Evolutionary conservation across 1,284 basidiomycete genomes (phyloP).

Genomic region (Ganoderma leucocontextum): DNA sequence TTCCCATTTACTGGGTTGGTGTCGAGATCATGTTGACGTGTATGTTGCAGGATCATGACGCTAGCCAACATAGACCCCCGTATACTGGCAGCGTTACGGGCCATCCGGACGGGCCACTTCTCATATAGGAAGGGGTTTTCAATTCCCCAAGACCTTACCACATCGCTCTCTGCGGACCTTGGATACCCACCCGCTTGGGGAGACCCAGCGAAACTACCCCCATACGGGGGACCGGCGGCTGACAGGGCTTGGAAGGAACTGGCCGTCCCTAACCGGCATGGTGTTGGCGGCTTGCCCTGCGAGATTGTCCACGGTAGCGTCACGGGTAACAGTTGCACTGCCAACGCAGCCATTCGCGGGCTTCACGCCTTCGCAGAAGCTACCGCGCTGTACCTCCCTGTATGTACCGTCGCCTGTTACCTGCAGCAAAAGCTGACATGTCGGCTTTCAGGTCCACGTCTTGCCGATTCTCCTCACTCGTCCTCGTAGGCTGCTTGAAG

Average conservation of each 20-base stretch:
- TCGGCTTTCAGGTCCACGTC: slow-evolving; percentile 63
- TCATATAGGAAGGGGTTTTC: slow-evolving; percentile 59
- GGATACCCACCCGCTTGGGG: slow-evolving; percentile 70
- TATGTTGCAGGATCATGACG: slow-evolving; percentile 61
- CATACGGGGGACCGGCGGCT: slow-evolving; percentile 62
- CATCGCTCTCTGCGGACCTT: slow-evolving; percentile 58
- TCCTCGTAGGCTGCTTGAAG: slow-evolving; percentile 59
- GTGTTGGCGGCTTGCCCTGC: slow-evolving; percentile 76
- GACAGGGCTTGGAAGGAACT: slow-evolving; percentile 61
- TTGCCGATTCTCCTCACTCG: slow-evolving; percentile 68
- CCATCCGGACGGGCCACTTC: slow-evolving; percentile 61
- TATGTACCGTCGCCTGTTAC: slow-evolving; percentile 38
- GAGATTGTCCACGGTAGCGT: slow-evolving; percentile 71
- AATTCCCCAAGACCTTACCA: slow-evolving; percentile 49
- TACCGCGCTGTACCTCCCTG: slow-evolving; percentile 72
- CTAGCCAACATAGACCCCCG: slow-evolving; percentile 73
- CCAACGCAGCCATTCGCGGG: slow-evolving; percentile 63
- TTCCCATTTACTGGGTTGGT: not conserved
- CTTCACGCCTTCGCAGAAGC: slow-evolving; percentile 67
- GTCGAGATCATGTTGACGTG: not conserved
- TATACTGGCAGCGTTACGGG: slow-evolving; percentile 60
- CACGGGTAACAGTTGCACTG: slow-evolving; percentile 62
- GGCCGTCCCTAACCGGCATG: slow-evolving; percentile 56
- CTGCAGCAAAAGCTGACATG: slow-evolving; percentile 10
- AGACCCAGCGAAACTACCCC: slow-evolving; percentile 63